These are phyloP conservation scores for Trichoderma endophyticum DNA, from an alignment of 2,329 filamentous ascomycete species.

Conservation along the genomic window DNA sequence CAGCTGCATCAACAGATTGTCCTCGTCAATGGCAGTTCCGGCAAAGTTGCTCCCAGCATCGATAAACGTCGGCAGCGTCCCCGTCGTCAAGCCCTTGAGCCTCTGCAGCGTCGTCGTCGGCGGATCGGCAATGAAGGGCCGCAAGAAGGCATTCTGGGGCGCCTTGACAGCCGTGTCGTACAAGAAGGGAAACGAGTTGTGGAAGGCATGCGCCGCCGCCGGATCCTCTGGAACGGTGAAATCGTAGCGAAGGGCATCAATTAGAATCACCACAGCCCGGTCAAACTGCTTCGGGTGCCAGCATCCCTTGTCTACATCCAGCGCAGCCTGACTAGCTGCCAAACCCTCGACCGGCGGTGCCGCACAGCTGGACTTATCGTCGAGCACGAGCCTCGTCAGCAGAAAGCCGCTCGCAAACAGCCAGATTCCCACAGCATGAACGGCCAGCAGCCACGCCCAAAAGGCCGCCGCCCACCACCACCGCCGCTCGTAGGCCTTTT, in stretches of 20 bases:
- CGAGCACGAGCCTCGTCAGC: constrained; percentile 77
- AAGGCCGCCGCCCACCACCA: constrained; percentile 62
- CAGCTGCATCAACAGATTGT: constrained; percentile 69
- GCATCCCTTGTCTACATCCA: constrained; percentile 65
- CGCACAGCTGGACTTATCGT: constrained; percentile 69
- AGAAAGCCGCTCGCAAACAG: constrained; percentile 96
- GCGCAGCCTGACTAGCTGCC: constrained; percentile 39
- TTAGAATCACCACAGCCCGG: constrained; percentile 83
- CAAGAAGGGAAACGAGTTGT: constrained; percentile 83
- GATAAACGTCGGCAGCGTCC: constrained; percentile 90
- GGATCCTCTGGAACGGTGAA: constrained; percentile 74
- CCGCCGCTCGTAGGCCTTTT: constrained; percentile 48
- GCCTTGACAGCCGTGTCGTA: constrained; percentile 74
- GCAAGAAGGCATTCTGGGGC: constrained; percentile 80
- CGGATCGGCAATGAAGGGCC: constrained; percentile 95
- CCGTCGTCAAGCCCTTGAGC: constrained; percentile 90
- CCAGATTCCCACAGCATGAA: constrained; percentile 79
- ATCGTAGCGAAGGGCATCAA: constrained; percentile 94
- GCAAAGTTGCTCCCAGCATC: constrained; percentile 95
- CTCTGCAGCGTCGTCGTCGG: constrained; percentile 91
- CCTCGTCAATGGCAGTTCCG: constrained; percentile 92
- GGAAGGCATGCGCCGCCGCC: constrained; percentile 55
- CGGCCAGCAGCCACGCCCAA: constrained; percentile 65
- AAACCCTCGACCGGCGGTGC: constrained; percentile 63
- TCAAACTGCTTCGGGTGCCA: constrained; percentile 96